Conservation (phyloP, 805 yeast species). For the Cyberlindnera galapagoensis region DNA sequence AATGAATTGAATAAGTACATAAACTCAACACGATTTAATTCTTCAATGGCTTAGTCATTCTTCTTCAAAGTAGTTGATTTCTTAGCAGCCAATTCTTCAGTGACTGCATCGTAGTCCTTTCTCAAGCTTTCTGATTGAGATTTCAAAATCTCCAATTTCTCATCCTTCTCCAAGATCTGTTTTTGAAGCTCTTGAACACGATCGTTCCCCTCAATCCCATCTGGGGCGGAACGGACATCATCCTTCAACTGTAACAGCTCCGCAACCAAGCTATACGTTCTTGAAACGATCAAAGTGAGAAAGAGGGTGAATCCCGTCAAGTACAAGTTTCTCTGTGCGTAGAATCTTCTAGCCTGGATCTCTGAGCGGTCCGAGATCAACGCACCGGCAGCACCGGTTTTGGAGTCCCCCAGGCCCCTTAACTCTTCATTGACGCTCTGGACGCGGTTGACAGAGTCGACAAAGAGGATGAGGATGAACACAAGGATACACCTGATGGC, state of each 20-base stretch:
- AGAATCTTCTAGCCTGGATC: conserved; percentile 83
- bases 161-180: conserved; percentile 41
- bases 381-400: conserved; percentile 16
- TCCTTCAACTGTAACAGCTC: conserved; percentile 65
- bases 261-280: conserved; percentile 77
- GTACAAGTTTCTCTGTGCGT: conserved; percentile 94
- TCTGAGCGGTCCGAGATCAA: conserved; percentile 62
- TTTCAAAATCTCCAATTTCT: conserved; percentile 60
- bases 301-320: conserved; percentile 93
- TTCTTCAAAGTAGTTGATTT: conserved; percentile 10
- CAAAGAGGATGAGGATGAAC: conserved; percentile 75
- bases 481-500: conserved; percentile 76
- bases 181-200: conserved; percentile 14
- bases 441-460: conserved; percentile 85
- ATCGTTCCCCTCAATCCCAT: conserved; percentile 19
- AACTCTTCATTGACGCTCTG: conserved; percentile 61
- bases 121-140: conserved; percentile 64
- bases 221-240: conserved; percentile 38
- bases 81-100: conserved; percentile 14
- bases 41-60: conserved; percentile 2
- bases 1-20: neutral
- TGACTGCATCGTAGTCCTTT: conserved; percentile 49
- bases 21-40: too few relatives aligned
- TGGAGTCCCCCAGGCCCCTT: conserved; percentile 26
- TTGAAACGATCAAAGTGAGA: conserved; percentile 73